phyloP scores from a whole-genome alignment of 2,329 filamentous ascomycete species.

The Sporothrix pallida region DNA sequence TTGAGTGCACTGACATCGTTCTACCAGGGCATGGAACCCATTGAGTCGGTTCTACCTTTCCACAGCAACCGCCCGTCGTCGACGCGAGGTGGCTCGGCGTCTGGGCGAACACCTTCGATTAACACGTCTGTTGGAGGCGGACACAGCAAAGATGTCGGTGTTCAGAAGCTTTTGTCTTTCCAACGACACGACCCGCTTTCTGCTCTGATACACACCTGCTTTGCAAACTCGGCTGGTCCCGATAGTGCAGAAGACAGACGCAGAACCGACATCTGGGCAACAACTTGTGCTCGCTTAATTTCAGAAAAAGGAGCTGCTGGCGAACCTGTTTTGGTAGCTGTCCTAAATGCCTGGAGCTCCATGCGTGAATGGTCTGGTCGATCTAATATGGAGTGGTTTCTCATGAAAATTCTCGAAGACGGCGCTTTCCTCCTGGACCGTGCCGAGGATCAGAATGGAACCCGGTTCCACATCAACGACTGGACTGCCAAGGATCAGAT shows the following conservation, averaged over 20 bases:
- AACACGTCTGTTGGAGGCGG: conserved; percentile 6
- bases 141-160: conserved; percentile 42
- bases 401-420: conserved; percentile 93
- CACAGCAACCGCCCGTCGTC: conserved; percentile 58
- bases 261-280: conserved; percentile 86
- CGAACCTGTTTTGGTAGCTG: conserved; percentile 79
- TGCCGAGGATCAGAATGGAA: conserved; percentile 77
- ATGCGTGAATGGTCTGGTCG: conserved; percentile 90
- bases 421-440: conserved; percentile 89
- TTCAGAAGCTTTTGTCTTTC: conserved; percentile 85
- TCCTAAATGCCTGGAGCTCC: conserved; percentile 85
- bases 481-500: conserved; percentile 81
- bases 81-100: conserved; percentile 47
- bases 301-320: conserved; percentile 75
- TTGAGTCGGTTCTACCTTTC: conserved; percentile 81
- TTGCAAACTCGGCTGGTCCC: conserved; percentile 82
- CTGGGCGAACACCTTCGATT: conserved; percentile 27
- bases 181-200: conserved; percentile 87
- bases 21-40: conserved; percentile 77
- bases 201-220: conserved; percentile 84
- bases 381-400: conserved; percentile 87
- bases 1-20: conserved; percentile 78
- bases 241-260: conserved; percentile 81
- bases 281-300: conserved; percentile 82
- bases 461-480: conserved; percentile 71